A percentile compares a stretch with the other conserved stretches of the same genome.
These are phyloP conservation scores for Pythium periplocum DNA, from an alignment of 352 stramenopile genomes.

Conservation along the genomic window DNA sequence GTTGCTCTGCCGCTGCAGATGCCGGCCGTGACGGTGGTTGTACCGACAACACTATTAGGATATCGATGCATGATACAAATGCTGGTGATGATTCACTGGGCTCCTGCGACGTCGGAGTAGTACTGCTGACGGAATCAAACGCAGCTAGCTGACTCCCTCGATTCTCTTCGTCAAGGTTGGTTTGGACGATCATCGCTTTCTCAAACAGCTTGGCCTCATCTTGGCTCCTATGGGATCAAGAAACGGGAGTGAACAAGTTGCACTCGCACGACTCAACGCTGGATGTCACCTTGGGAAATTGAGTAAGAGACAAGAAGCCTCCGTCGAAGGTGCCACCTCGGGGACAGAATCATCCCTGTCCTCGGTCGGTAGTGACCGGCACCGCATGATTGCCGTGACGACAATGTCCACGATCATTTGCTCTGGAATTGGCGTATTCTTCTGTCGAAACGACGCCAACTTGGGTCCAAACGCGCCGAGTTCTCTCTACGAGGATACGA, in stretches of 20 bases:
- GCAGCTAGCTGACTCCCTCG: background rate
- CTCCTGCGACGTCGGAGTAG: too few species aligned
- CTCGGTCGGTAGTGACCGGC: too few species aligned
- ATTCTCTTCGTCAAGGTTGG: slow-evolving; percentile 2
- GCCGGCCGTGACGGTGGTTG: too few species aligned
- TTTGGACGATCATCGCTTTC: slow-evolving; percentile 16
- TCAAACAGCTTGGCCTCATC: slow-evolving; percentile 60
- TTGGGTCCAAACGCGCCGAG: slow-evolving; percentile 47
- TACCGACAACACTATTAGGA: too few species aligned
- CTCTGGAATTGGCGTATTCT: slow-evolving; percentile 40
- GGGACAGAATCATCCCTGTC: too few species aligned
- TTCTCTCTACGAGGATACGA: slow-evolving; percentile 29
- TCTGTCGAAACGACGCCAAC: slow-evolving; percentile 31
- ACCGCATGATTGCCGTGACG: slow-evolving; percentile 17
- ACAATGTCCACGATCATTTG: slow-evolving; percentile 47
- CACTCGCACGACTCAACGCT: too few species aligned
- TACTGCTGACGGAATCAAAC: background rate
- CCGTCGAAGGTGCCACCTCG: too few species aligned
- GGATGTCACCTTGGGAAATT: slow-evolving; percentile 45
- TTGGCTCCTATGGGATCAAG: slow-evolving; percentile 17
- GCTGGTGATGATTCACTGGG: too few species aligned
- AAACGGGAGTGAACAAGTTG: background rate
- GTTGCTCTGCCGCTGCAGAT: too few species aligned
- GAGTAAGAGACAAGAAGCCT: slow-evolving; percentile 31
- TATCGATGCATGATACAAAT: too few species aligned